phyloP scores from a whole-genome alignment of 2,329 filamentous ascomycete genomes.

The Aspergillus awamori region DNA sequence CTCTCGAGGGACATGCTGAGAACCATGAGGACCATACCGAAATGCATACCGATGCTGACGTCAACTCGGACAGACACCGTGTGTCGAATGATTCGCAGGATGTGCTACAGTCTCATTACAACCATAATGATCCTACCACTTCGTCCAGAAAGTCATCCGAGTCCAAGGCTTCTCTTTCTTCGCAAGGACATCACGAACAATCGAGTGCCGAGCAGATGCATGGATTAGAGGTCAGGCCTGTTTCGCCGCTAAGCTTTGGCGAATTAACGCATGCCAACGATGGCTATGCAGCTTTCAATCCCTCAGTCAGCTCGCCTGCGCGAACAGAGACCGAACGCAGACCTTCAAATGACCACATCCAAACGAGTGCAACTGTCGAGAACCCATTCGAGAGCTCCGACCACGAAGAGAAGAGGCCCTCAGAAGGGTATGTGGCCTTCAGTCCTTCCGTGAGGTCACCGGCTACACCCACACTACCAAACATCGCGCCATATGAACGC shows the following conservation, averaged over 20 bases:
- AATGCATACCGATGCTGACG: background rate
- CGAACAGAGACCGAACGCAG: background rate
- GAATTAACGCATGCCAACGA: background rate
- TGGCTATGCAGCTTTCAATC: background rate
- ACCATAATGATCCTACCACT: background rate
- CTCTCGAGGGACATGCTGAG: background rate
- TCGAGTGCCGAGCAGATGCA: background rate
- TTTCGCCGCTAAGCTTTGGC: background rate
- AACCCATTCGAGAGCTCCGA: background rate
- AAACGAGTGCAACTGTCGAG: background rate
- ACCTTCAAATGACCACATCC: background rate
- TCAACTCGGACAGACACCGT: background rate
- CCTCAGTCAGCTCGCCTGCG: background rate
- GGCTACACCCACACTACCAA: background rate
- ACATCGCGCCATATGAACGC: background rate
- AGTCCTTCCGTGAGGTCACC: background rate
- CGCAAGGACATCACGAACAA: background rate
- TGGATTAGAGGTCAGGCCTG: background rate
- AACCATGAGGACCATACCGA: background rate
- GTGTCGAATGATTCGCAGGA: background rate
- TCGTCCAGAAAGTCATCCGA: constrained; percentile 1
- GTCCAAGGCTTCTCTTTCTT: background rate
- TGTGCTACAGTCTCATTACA: background rate
- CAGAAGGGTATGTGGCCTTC: background rate
- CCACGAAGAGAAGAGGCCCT: background rate